Base-by-base conservation (phyloP, 129 eudicot species). In the Pseudognaphalium luteoalbum region DNA sequence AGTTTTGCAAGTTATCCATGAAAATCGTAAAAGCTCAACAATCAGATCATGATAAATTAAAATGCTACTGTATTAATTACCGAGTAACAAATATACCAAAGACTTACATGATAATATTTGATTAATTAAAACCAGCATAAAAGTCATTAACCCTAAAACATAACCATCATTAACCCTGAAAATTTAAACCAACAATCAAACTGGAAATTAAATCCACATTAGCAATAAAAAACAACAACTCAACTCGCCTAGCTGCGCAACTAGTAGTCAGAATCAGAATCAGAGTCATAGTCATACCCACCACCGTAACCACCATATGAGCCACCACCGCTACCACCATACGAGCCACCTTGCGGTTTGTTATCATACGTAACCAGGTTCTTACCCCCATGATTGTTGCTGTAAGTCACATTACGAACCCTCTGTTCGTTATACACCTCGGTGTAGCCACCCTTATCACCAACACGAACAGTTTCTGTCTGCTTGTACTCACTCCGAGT, bases 371-470 rank as follows among this genome's bases (percentile, higher is more conserved):
- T 54, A 1, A 66, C 19, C 0, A 29, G 5, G 25, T 10, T 63
- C 19, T 80, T 37, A 51, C 51, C 14, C 10, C 70, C 64, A 29
- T 52, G 15, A 54, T 6, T 75, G 8, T 61, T 75, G 5, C 37
- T 20, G 34, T 22, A 65, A 5, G n/a, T 72, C 72, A 74, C 78
- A 34, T 81, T 52, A 6, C 78, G 78, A 60, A 81, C 69, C 69
- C 76, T 81, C 81, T 68, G 78, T 39, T 81, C 83, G 5, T 12
- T 52, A 16, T 57, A 35, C 29, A 62, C 71, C 78, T 85, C 88
- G 2, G 83, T 81, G 75, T 77, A 85, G 1, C 88, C 88, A 22
- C 77, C 44, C 52, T 73, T 73, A 42, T 85, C 69, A 4, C 85
- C 88, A 37, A 81, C 19, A 61, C 80, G 73, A 29, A 76, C 29